phyloP scores from a whole-genome alignment of 345 rosid species.

The Euclidium syriacum region DNA sequence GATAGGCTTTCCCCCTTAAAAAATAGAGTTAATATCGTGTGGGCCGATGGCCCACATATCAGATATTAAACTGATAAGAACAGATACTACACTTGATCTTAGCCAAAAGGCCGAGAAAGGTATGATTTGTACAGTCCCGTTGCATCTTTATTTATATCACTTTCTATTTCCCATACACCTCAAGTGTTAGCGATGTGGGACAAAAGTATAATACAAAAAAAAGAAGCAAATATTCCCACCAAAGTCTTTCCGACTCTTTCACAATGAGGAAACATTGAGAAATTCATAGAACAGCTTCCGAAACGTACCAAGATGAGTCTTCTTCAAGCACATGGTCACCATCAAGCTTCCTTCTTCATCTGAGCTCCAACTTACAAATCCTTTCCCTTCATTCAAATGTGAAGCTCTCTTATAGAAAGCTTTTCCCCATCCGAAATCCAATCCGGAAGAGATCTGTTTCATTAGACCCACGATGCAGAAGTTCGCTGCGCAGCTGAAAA shows the following conservation, averaged over 20 bases:
- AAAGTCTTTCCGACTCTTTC: not conserved
- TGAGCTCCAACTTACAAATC: slow-evolving; percentile 38
- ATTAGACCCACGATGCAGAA: slow-evolving; percentile 46
- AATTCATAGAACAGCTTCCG: slow-evolving; percentile 46
- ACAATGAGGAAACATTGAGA: slow-evolving; percentile 21
- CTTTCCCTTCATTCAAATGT: slow-evolving; percentile 49
- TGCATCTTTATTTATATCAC: not conserved
- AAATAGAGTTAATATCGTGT: slow-evolving; percentile 31
- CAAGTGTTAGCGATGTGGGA: slow-evolving; percentile 17
- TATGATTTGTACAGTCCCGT: not conserved
- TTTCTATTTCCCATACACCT: not conserved
- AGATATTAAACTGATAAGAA: slow-evolving; percentile 67
- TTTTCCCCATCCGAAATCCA: slow-evolving; percentile 75
- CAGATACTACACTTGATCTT: slow-evolving; percentile 66
- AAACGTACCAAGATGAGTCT: slow-evolving; percentile 50
- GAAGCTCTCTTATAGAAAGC: slow-evolving; percentile 47
- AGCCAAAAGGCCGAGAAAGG: slow-evolving; percentile 76
- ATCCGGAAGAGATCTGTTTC: slow-evolving; percentile 32
- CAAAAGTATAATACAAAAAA: too few species aligned
- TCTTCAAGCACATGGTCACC: slow-evolving; percentile 46
- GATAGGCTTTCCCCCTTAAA: not conserved
- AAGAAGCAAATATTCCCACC: not conserved
- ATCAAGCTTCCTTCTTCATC: slow-evolving; percentile 51
- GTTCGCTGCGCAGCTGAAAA: slow-evolving; percentile 45
- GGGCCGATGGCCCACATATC: slow-evolving; percentile 36